Conservation (phyloP, 2,329 filamentous ascomycete genomes). For the Geosmithia flava region DNA sequence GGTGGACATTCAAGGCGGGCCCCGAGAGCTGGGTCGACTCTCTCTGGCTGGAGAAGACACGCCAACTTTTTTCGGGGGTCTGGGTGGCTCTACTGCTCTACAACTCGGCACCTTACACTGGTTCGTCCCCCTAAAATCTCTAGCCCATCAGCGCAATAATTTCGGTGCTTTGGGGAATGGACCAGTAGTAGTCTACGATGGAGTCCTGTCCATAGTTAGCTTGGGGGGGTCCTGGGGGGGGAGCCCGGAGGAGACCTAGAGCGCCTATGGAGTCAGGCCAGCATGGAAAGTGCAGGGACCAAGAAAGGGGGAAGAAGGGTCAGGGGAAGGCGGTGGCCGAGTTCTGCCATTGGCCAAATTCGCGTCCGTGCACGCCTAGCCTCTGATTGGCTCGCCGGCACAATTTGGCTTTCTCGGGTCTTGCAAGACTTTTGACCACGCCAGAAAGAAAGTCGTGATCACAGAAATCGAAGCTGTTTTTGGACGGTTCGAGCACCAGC, state of each 20-base stretch:
- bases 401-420: neutral
- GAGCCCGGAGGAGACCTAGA: no score
- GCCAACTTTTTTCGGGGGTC: slow-evolving; percentile 21
- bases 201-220: no score
- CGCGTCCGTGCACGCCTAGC: slow-evolving; percentile 12
- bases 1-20: neutral
- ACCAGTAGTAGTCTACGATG: neutral
- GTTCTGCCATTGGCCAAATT: slow-evolving; percentile 15
- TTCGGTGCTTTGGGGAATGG: slow-evolving; percentile 25
- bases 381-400: slow-evolving; percentile 4
- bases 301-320: slow-evolving; percentile 28
- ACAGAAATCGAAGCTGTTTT: neutral
- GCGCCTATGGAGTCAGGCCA: no score
- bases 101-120: slow-evolving; percentile 6
- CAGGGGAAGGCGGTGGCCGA: slow-evolving; percentile 8
- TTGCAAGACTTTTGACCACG: neutral
- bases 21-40: neutral
- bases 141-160: slow-evolving; percentile 29
- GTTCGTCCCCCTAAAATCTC: slow-evolving; percentile 18
- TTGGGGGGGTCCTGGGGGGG: no score
- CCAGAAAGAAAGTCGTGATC: neutral
- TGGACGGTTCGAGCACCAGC: neutral
- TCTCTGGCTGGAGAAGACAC: slow-evolving; percentile 11
- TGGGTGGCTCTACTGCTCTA: slow-evolving; percentile 9
- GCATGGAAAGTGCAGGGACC: slow-evolving; percentile 19